These are phyloP conservation scores for Calcarisporium arbuscula DNA, from an alignment of 2,329 filamentous ascomycete genomes.

Conservation along the genomic window DNA sequence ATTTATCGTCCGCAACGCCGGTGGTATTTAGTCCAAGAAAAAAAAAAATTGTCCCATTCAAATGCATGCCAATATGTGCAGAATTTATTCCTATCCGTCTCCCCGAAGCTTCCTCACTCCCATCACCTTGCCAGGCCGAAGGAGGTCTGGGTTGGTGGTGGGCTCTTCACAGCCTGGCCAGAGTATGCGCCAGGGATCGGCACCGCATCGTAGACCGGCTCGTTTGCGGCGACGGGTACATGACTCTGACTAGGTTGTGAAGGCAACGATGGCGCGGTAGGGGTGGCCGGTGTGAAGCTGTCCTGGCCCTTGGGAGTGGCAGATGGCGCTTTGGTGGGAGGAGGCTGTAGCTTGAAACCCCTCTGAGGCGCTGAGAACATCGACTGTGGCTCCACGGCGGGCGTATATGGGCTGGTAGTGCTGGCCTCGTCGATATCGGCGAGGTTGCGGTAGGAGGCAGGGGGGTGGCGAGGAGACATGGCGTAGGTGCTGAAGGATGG, in stretches of 20 bases:
- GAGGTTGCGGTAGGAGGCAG: constrained; percentile 47
- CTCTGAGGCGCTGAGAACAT: constrained; percentile 49
- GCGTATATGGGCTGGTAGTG: constrained; percentile 45
- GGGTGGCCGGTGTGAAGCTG: constrained; percentile 56
- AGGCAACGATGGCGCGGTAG: constrained; percentile 27
- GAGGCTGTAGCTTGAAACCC: constrained; percentile 81
- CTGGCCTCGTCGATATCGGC: constrained; percentile 34
- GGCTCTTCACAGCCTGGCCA: constrained; percentile 46
- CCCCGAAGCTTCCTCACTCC: too few species aligned
- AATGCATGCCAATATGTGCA: constrained; percentile 1
- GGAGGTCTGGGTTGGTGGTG: constrained; percentile 36
- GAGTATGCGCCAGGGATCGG: constrained; percentile 84
- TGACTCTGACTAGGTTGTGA: constrained; percentile 44
- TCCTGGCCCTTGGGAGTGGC: constrained; percentile 73
- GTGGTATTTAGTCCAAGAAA: constrained; percentile 13
- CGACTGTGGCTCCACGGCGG: constrained; percentile 54
- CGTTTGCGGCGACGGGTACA: constrained; percentile 65
- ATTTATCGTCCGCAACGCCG: too few species aligned
- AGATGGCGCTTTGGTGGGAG: constrained; percentile 70
- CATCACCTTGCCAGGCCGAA: constrained; percentile 33
- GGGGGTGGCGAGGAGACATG: constrained; percentile 56
- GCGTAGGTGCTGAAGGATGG: constrained; percentile 42
- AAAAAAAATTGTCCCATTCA: constrained; percentile 10
- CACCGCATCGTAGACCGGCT: constrained; percentile 78
- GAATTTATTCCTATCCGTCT: neutral